Conservation (phyloP, 371 early-diverging fungal genomes). For the Entomophthora muscae region DNA sequence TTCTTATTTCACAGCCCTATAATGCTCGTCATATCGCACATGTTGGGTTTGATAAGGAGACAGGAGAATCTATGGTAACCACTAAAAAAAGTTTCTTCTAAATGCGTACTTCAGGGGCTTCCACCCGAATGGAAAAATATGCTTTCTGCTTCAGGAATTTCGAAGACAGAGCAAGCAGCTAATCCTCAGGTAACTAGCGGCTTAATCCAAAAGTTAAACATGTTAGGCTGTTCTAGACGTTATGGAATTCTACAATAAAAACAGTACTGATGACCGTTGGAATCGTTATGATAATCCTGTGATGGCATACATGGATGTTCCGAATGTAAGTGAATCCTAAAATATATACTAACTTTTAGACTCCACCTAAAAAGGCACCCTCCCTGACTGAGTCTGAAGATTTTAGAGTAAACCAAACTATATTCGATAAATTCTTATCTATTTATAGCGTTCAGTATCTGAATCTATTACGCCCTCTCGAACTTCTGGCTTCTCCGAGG, state of each 20-base stretch:
- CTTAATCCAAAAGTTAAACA: not conserved
- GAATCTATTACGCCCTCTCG: not conserved
- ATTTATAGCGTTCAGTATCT: not conserved
- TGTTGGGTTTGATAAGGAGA: constrained; percentile 8
- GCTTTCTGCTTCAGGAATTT: constrained; percentile 22
- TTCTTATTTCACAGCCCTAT: constrained; percentile 1
- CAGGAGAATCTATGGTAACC: constrained; percentile 1
- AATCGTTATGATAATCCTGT: not conserved
- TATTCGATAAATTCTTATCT: not conserved
- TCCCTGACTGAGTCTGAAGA: not conserved
- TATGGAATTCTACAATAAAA: constrained; percentile 8
- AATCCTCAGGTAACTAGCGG: not conserved
- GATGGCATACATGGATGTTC: not conserved
- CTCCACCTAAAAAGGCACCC: not conserved
- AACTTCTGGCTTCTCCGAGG: not conserved
- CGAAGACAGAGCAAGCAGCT: constrained; percentile 1
- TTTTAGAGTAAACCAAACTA: not conserved
- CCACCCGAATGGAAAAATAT: constrained; percentile 29
- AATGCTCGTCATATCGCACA: constrained; percentile 7
- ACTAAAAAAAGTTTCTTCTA: not conserved
- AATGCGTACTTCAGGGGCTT: constrained; percentile 16
- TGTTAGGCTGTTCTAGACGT: constrained; percentile 7
- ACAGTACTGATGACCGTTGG: not conserved
- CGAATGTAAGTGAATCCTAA: not conserved
- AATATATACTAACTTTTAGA: not conserved